Evolutionary conservation across 805 yeast species (phyloP), one percentile per base, ranked within the genome.

Genomic region (Tetrapisispora phaffii): DNA sequence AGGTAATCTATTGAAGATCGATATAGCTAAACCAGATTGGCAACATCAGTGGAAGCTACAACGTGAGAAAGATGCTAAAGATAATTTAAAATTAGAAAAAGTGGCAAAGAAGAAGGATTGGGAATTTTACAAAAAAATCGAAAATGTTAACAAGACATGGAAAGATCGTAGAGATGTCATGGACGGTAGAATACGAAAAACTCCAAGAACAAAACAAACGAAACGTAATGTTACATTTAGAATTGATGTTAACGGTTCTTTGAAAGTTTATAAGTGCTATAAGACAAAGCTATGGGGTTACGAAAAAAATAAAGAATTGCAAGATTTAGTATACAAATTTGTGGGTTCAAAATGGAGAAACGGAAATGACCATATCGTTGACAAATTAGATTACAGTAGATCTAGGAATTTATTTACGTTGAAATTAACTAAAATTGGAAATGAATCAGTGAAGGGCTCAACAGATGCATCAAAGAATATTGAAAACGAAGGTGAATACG

Each of bases 201-300:
- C 76, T 0, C 68, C 72, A 2, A 72, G 96, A 47, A 71, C 76
- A 22, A 56, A 48, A 21, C 42, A 47, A 7, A 59, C 61, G 32
- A 32, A 58, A 36, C 59, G 60, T 34, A 64, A 72, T 43, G 75
- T 80, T 50, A 80, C 94, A 0, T 70, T 85, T 50, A 72, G 97
- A 53, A 72, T 82, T 2, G 70, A 68, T 48, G 71, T 75, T 47
- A 77, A 74, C 55, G 86, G 81, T 7, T 74, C 65, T 39, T 64
- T 77, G 44, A 79, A 76, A 61, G 69, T 70, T 5, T 64, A 83
- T 46, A 76, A 76, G 53, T 69, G 81, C 52, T 74, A 73, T 54
- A 87, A 88, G 65, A 77, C 81, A 28, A 88, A 88, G 59, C 72
- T 93, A 34, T 90, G 98, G 98, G 97, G 97, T 3, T 73, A 77